Evolutionary conservation across 805 yeast species (phyloP), one percentile per base, ranked within the genome.

Genomic region (Yamadazyma insecticola): DNA sequence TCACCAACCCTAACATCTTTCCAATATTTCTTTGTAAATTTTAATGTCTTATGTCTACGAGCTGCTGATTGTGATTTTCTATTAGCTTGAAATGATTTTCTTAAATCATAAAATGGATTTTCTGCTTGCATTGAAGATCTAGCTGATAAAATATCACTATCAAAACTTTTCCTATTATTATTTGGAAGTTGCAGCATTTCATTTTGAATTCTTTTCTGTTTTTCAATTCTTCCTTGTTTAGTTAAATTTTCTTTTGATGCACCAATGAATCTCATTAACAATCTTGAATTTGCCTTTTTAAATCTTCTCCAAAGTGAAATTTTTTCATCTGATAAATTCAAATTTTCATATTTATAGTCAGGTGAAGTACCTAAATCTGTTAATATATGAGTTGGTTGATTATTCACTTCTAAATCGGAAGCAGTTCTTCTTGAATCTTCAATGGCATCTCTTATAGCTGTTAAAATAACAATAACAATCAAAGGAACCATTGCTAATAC

Each of bases 391-490:
- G 88, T 81, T 20, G 67, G 60, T 30, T 82, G 83, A 53, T 84
- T 84, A 52, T 84, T 84, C 22, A 84, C 76, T 53, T 83, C 87
- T 51, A 80, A 57, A 57, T 84, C 94, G 24, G 78, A 59, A 2
- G 70, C 63, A 0, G 87, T 78, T 58, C 94, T 70, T 53, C 87
- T 66, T 7, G 85, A 81, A 54, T 84, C 94, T 55, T 84, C 94
- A 26, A 84, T 59, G 1, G 86, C 92, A 57, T 84, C 94, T 46
- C 81, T 81, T 36, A 81, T 63, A 0, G 87, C 89, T 1, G 94
- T 84, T 26, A 84, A 70, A 7, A 65, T 53, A 16, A 84, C 85
- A 57, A 84, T 83, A 26, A 81, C 90, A 54, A 83, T 78, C 51
- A 84, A 68, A 2, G 94, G 94, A 18, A 81, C 90, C 5, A 84